Evolutionary conservation across 176 grass and related monocot genomes (phyloP).

Genomic region (Melocanna baccifera): DNA sequence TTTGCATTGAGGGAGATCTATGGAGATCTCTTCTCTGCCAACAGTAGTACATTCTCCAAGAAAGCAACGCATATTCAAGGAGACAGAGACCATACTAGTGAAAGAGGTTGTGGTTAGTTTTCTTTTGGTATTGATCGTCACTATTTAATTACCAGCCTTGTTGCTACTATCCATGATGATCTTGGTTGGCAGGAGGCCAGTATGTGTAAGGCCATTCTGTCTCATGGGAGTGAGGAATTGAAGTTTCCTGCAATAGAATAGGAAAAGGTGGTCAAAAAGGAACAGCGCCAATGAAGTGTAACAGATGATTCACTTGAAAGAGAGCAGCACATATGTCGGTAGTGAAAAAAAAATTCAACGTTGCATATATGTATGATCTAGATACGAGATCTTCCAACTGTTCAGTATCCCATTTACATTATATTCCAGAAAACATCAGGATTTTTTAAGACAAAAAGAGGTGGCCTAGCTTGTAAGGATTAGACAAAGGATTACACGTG

Average conservation of each 20-base stretch:
- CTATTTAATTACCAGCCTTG: slow-evolving; percentile 47
- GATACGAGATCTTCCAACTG: background rate
- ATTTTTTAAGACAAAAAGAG: background rate
- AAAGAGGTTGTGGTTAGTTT: slow-evolving; percentile 51
- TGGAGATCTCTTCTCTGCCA: slow-evolving; percentile 35
- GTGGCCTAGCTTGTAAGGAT: background rate
- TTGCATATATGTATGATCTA: background rate
- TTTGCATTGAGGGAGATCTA: slow-evolving; percentile 28
- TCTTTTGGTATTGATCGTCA: slow-evolving; percentile 33
- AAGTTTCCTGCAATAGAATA: slow-evolving; percentile 65
- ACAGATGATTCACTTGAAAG: slow-evolving; percentile 28
- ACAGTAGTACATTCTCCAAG: slow-evolving; percentile 45
- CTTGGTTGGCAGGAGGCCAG: slow-evolving; percentile 90
- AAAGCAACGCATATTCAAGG: slow-evolving; percentile 48
- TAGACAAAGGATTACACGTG: background rate
- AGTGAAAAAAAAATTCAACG: background rate
- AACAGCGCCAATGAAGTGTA: slow-evolving; percentile 32
- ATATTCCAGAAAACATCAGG: background rate
- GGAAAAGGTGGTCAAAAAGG: slow-evolving; percentile 41
- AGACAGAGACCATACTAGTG: slow-evolving; percentile 41
- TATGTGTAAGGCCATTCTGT: slow-evolving; percentile 95
- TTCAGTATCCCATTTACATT: background rate
- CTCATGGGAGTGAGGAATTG: slow-evolving; percentile 89
- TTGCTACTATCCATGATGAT: slow-evolving; percentile 96
- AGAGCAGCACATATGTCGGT: slow-evolving; percentile 10